These are phyloP conservation scores for Paramecium primaurelia DNA, from an alignment of 73 alveolate genomes.

Conservation along the genomic window DNA sequence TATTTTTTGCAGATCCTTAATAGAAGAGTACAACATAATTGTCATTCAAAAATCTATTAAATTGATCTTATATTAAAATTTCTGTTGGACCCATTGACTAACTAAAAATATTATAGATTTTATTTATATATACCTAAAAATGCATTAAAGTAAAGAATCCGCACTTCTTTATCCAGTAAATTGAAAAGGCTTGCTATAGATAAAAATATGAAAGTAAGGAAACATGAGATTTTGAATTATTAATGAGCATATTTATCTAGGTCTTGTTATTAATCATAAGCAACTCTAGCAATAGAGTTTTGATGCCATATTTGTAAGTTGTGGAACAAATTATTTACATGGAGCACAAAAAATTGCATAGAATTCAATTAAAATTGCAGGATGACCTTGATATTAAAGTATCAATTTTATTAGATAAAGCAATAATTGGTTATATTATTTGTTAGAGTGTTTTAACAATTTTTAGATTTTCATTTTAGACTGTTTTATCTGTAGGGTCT, in stretches of 20 bases:
- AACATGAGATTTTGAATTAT: conserved; percentile 8
- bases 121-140: not conserved
- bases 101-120: not conserved
- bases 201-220: not conserved
- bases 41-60: not conserved
- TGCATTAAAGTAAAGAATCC: not conserved
- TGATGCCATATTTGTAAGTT: not conserved
- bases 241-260: not conserved
- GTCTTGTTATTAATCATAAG: not conserved
- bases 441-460: not conserved
- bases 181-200: not conserved
- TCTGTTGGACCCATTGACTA: not conserved
- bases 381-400: not conserved
- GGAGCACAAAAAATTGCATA: conserved; percentile 13
- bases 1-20: not conserved
- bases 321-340: not conserved
- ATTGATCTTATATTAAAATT: not conserved
- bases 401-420: not conserved
- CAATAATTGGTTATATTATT: not conserved
- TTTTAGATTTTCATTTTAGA: not conserved
- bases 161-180: not conserved
- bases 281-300: not conserved
- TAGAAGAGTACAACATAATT: conserved; percentile 2
- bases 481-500: not conserved
- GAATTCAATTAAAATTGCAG: not conserved